Evolutionary conservation across 225 moss, liverwort and hornwort genomes (phyloP), one percentile per base, ranked within the genome.

Genomic region (Polytrichum commune): DNA sequence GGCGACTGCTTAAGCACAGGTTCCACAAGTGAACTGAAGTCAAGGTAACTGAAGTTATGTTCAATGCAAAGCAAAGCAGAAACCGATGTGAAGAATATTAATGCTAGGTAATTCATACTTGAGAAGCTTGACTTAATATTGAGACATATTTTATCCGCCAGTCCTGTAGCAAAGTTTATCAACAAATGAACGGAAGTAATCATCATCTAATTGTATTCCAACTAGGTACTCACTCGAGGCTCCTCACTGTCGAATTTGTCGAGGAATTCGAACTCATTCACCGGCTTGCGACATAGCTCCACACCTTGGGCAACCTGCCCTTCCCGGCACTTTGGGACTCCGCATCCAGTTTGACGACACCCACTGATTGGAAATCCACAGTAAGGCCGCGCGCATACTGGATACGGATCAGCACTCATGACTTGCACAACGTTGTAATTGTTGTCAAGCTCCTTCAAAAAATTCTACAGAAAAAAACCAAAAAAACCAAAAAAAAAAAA

Each of bases 171-270:
- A 8, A 62, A 23, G 24, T 63, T 16, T 1, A 24, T 28, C 18
- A 27, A 63, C 16, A 24, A 9, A 13, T 8, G 27, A 23, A 8
- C 5, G 27, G 5, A 8, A 63, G 27, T 28, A 20, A 26, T 28
- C 0, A 28, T 8, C 10, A 5, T 63, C 22, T 4, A 13, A 13
- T 33, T 16, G 46, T 16, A 13, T 13, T 46, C 46, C 4, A 46
- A 46, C 46, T 46, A 5, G 16, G 33, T 46, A 22, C 16, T 27
- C 53, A 68, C 68, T 23, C 16, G 68, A 27, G 68, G 68, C 26
- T 68, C 68, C 19, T 68, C 68, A 8, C 53, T 68, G 25, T 68
- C 68, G 27, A 68, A 68, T 25, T 68, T 68, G 54, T 68, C 54
- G 23, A 68, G 68, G 27, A 53, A 68, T 6, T 68, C 68, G 7